Base-by-base conservation (phyloP, 495 filamentous ascomycete genomes). In the Penicillium desertorum region DNA sequence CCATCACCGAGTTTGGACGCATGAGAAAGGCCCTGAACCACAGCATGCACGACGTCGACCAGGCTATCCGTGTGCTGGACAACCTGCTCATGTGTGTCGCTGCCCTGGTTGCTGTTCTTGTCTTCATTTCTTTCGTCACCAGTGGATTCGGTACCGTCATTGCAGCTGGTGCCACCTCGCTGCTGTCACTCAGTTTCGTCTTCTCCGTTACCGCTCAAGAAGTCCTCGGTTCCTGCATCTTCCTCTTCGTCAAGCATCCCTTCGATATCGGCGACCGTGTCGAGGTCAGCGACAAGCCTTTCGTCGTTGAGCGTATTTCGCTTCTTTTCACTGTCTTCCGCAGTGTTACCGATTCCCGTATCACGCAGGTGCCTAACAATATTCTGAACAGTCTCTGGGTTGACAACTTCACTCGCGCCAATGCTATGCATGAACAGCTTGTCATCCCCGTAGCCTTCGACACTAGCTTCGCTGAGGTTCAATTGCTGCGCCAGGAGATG, bases 21-120 rank as follows among this genome's bases (percentile, higher is more conserved):
- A 88, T 90, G 66, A 80, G 92, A 52, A 91, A 92, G 71, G 83
- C 91, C 16, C 90, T 98, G 64, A 84, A 86, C 32, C 87, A 84
- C 69, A 94, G 90, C 76, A 91, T 98, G 90, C 88, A 95, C 75
- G 94, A 98, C 71, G 92, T 98, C 51, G 91, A 96, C 71, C 91
- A 96, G 69, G 94, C 94, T 8, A 91, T 98, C 65, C 80, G 85
- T 50, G 92, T 94, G 10, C 83, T 98, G 27, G 93, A 98, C 72
- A 86, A 85, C 61, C 82, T 98, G 46, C 79, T 98, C 11, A 78
- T 86, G 45, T 84, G 84, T 51, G 83, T 97, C 47, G 88, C 92
- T 16, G 81, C 89, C 45, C 79, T 96, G 55, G 81, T 96, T 56
- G 81, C 86, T 57, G 70, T 98, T 62, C 86, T 98, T 59, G 87